A percentile compares a stretch with the other conserved stretches of the same genome.
These are phyloP conservation scores for Cordyceps pruinosa DNA, from an alignment of 2,329 filamentous ascomycete species.

Conservation along the genomic window DNA sequence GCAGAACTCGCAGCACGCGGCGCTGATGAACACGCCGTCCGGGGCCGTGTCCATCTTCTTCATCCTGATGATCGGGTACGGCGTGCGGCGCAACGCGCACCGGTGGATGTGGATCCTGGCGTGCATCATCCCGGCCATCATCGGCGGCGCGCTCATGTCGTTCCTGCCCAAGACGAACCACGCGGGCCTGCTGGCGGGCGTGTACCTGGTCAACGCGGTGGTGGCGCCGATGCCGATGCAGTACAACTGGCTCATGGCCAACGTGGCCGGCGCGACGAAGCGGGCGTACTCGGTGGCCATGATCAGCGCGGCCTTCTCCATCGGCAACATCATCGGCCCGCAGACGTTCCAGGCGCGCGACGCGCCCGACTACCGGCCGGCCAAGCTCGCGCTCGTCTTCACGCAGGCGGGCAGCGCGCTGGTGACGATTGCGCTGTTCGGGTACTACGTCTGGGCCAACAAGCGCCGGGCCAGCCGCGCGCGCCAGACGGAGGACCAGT, in stretches of 20 bases:
- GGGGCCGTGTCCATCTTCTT: constrained; percentile 11
- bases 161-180: constrained; percentile 40
- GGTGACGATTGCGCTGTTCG: constrained; percentile 21
- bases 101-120: constrained; percentile 31
- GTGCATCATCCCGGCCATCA: constrained; percentile 42
- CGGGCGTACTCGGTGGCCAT: constrained; percentile 9
- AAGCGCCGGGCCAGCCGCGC: constrained; percentile 27
- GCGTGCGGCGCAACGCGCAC: constrained; percentile 29
- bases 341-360: constrained; percentile 30
- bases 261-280: constrained; percentile 28
- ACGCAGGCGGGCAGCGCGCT: constrained; percentile 5
- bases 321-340: constrained; percentile 31
- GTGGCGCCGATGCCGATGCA: constrained; percentile 39
- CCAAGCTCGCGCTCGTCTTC: constrained; percentile 23
- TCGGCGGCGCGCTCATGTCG: constrained; percentile 48
- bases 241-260: constrained; percentile 38
- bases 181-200: constrained; percentile 39
- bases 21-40: constrained; percentile 10
- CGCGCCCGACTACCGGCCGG: constrained; percentile 28
- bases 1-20: constrained; percentile 9
- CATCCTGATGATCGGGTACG: constrained; percentile 30
- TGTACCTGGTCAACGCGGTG: constrained; percentile 45
- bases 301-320: constrained; percentile 22
- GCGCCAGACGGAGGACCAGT: constrained; percentile 33
- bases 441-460: constrained; percentile 46